Base-by-base conservation (phyloP, 345 rosid species). In the Hibiscus syriacus region DNA sequence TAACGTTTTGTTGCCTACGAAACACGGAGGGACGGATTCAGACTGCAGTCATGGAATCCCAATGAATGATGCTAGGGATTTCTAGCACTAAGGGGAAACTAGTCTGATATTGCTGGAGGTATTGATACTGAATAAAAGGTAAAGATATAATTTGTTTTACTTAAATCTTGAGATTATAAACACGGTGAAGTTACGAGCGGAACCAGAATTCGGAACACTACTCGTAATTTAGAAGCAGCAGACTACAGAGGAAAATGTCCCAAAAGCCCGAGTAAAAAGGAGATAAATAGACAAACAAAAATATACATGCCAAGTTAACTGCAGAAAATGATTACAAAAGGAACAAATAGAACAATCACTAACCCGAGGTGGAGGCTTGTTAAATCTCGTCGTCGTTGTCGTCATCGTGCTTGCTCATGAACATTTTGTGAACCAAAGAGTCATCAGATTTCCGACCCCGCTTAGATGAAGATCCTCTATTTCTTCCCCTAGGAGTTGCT, bases 1-100 rank as follows among this genome's bases (percentile, higher is more conserved):
- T 93, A 93, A 71, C 82, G 90, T 83, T 86, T 88, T 1, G 90
- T 86, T 52, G 83, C 90, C 98, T 92, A 67, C 69, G 69, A 65
- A 10, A 22, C 50, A n/a, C 14, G 4, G 52, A 26, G 74, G n/a
- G 36, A 30, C 19, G 5, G 52, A 5, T 41, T 61, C 19, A n/a
- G 54, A 36, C 57, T 49, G 56, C 10, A 8, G 61, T 43, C 43
- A 9, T 17, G 55, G 55, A 26, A 46, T 58, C 27, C 36, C 1
- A 11, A 54, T 12, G 4, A 6, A 39, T 39, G 10, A 13, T 39
- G 45, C 45, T 3, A 39, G 0, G 12, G 45, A 39, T 39, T 2
- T 39, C 11, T 39, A 39, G 45, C 13, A 39, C 13, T 13, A 10
- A 3, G n/a, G 12, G 4, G 1, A 13, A 43, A 14, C 7, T 32